phyloP scores from a whole-genome alignment of 2,329 filamentous ascomycete genomes.

The Zelopaecilomyces penicillatus region DNA sequence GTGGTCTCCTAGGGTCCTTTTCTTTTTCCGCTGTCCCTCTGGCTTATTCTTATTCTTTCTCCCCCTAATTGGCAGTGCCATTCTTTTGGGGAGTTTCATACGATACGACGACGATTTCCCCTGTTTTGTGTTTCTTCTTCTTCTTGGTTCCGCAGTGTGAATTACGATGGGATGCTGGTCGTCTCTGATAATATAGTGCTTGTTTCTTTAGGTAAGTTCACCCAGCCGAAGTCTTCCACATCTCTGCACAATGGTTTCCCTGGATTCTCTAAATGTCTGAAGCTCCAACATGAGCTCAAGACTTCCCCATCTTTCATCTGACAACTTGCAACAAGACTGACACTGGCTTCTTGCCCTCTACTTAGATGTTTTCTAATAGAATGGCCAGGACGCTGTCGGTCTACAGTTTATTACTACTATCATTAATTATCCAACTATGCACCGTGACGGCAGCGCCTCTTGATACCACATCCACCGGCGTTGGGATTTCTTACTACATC shows the following conservation, averaged over 20 bases:
- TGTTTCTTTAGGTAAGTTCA: constrained; percentile 12
- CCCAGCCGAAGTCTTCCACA: too few species aligned
- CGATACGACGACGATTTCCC: too few species aligned
- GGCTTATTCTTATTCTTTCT: too few species aligned
- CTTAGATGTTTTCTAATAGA: constrained; percentile 34
- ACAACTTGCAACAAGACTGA: not conserved
- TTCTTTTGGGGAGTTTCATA: too few species aligned
- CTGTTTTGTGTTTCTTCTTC: not conserved
- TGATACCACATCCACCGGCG: constrained; percentile 17
- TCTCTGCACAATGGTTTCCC: too few species aligned
- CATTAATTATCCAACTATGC: constrained; percentile 22
- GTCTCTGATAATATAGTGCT: constrained; percentile 10
- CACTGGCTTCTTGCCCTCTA: not conserved
- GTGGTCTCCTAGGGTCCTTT: not conserved
- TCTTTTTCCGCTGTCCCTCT: too few species aligned
- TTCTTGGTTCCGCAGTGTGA: not conserved
- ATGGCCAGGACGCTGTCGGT: constrained; percentile 31
- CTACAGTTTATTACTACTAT: constrained; percentile 17
- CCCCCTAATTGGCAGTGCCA: too few species aligned
- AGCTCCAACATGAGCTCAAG: too few species aligned
- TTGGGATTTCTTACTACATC: constrained; percentile 35
- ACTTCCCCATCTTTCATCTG: not conserved
- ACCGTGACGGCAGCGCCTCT: constrained; percentile 18
- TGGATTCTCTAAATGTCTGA: not conserved
- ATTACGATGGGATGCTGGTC: constrained; percentile 14